These are phyloP conservation scores for Neolentinus lepideus DNA, from an alignment of 1,284 basidiomycete species.

Conservation along the genomic window DNA sequence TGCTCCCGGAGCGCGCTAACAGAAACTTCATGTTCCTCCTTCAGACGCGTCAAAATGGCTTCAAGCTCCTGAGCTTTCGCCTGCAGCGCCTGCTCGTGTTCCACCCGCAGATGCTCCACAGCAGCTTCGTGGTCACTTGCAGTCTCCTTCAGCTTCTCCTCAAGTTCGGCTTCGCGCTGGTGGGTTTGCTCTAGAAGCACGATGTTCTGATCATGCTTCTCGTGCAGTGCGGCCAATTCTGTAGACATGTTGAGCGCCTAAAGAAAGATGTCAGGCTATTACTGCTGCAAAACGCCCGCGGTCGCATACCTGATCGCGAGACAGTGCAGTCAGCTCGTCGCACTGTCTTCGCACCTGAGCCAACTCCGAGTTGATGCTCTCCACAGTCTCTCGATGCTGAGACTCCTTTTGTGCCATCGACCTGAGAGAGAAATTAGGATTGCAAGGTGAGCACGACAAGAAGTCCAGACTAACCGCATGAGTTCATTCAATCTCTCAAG, in stretches of 20 bases:
- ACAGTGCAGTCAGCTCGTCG: constrained; percentile 72
- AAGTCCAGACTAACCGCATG: constrained; percentile 58
- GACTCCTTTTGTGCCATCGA: constrained; percentile 96
- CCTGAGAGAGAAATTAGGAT: constrained; percentile 29
- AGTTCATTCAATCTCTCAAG: constrained; percentile 77
- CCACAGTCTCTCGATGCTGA: constrained; percentile 70
- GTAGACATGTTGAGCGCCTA: constrained; percentile 82
- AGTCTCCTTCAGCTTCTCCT: constrained; percentile 39
- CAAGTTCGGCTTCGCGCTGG: constrained; percentile 48
- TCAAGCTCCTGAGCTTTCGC: constrained; percentile 48
- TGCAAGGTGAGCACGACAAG: constrained; percentile 5
- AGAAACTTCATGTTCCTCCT: constrained; percentile 31
- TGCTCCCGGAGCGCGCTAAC: constrained; percentile 20
- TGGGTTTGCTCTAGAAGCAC: constrained; percentile 42
- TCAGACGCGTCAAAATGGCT: constrained; percentile 33
- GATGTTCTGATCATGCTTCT: constrained; percentile 38
- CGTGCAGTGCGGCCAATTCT: constrained; percentile 70
- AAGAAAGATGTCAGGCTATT: constrained; percentile 4
- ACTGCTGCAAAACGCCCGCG: background rate
- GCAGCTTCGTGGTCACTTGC: constrained; percentile 40
- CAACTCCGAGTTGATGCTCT: constrained; percentile 63
- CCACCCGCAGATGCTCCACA: constrained; percentile 41
- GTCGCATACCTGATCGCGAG: constrained; percentile 66
- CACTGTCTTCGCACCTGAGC: constrained; percentile 65
- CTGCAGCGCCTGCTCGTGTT: constrained; percentile 47